phyloP scores from a whole-genome alignment of 805 yeast species.

The Candida ipomoeae region DNA sequence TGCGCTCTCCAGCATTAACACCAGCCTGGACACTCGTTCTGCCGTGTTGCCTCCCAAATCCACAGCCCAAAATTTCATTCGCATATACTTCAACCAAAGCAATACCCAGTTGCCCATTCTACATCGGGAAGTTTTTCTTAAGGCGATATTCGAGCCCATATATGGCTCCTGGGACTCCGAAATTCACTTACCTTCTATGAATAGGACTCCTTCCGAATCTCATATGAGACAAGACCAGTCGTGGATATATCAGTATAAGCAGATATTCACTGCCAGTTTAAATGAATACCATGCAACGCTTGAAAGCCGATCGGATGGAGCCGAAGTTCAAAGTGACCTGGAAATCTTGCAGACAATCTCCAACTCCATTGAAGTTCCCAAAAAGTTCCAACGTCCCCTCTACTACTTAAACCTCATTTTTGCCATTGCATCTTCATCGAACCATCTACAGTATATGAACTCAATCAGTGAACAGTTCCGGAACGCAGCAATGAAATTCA shows the following conservation, averaged over 20 bases:
- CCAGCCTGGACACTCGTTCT: slow-evolving; percentile 22
- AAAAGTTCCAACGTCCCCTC: slow-evolving; percentile 47
- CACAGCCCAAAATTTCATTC: slow-evolving; percentile 62
- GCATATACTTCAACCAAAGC: slow-evolving; percentile 69
- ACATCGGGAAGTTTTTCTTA: slow-evolving; percentile 74
- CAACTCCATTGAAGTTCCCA: slow-evolving; percentile 39
- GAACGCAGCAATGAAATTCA: slow-evolving; percentile 56
- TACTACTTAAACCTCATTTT: slow-evolving; percentile 73
- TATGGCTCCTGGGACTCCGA: slow-evolving; percentile 63
- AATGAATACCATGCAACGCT: neutral
- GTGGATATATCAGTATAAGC: slow-evolving; percentile 45
- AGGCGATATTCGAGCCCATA: slow-evolving; percentile 66
- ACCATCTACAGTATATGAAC: slow-evolving; percentile 62
- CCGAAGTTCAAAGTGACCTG: slow-evolving; percentile 1
- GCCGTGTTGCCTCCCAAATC: slow-evolving; percentile 65
- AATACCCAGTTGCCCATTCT: slow-evolving; percentile 81
- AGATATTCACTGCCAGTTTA: slow-evolving; percentile 19
- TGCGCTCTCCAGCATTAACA: slow-evolving; percentile 12
- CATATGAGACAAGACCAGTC: slow-evolving; percentile 27
- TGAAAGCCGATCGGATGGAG: neutral
- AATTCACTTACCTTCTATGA: slow-evolving; percentile 56
- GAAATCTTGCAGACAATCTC: slow-evolving; percentile 3
- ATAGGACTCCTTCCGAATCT: slow-evolving; percentile 28
- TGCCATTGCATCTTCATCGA: slow-evolving; percentile 75
- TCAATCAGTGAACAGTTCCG: slow-evolving; percentile 67